Conservation (phyloP, 1,139 yeast genomes). For the Yamadazyma siamensis region DNA sequence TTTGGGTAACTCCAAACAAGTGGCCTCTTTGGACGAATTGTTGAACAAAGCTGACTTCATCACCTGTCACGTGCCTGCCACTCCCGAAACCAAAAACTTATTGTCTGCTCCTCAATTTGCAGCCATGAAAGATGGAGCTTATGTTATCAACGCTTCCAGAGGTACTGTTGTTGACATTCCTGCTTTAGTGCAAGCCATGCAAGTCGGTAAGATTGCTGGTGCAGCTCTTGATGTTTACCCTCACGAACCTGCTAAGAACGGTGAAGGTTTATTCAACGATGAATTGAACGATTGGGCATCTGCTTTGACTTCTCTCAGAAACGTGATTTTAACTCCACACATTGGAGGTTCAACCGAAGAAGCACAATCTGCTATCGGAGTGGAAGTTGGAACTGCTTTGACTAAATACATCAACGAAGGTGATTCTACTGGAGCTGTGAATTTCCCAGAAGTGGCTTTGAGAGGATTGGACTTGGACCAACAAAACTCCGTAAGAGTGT, state of each 20-base stretch:
- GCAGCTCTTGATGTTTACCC: constrained; percentile 98
- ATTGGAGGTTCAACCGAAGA: constrained; percentile 99
- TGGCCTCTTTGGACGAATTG: constrained; percentile 76
- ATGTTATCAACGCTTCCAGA: constrained; percentile 92
- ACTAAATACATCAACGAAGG: constrained; percentile 95
- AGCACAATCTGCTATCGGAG: constrained; percentile 97
- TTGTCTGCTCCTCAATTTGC: constrained; percentile 89
- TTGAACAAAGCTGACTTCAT: constrained; percentile 82
- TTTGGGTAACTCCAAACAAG: constrained; percentile 95
- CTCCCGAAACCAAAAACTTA: constrained; percentile 87
- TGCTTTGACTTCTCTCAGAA: constrained; percentile 78
- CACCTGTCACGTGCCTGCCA: constrained; percentile 92
- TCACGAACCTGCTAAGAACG: constrained; percentile 96
- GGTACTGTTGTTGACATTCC: constrained; percentile 98
- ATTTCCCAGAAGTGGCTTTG: constrained; percentile 96
- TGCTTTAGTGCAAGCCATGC: constrained; percentile 87
- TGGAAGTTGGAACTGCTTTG: constrained; percentile 86
- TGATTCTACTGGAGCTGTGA: constrained; percentile 91
- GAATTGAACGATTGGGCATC: constrained; percentile 79
- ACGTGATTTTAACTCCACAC: constrained; percentile 92
- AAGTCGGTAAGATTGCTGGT: constrained; percentile 93
- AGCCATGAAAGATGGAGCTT: constrained; percentile 95
- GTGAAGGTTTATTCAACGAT: constrained; percentile 72
- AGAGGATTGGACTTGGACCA: constrained; percentile 89
- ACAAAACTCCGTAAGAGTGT: constrained; percentile 84